Evolutionary conservation across 2,329 filamentous ascomycete species (phyloP).

Genomic region (Blastomyces gilchristii): DNA sequence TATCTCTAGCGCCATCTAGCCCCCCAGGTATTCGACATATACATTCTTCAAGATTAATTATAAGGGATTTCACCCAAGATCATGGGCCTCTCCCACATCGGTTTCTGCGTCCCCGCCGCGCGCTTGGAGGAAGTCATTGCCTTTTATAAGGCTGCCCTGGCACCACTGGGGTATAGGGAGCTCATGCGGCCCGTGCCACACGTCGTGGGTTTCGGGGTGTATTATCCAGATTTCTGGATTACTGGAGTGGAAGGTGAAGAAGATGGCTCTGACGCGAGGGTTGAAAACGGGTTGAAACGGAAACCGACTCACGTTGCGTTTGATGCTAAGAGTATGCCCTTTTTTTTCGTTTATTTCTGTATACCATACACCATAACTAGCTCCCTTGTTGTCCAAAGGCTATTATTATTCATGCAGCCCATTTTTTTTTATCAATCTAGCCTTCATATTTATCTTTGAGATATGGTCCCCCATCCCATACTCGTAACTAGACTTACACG

Average conservation of each 20-base stretch:
- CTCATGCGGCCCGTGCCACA: slow-evolving; percentile 20
- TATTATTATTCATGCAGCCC: background rate
- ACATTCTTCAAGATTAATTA: background rate
- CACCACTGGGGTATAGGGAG: slow-evolving; percentile 24
- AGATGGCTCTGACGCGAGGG: slow-evolving; percentile 8
- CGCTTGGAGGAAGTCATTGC: slow-evolving; percentile 22
- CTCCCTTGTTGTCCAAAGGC: background rate
- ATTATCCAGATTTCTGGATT: slow-evolving; percentile 27
- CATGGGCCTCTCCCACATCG: slow-evolving; percentile 32
- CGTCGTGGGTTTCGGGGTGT: slow-evolving; percentile 23
- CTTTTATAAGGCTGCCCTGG: slow-evolving; percentile 24
- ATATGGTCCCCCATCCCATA: background rate
- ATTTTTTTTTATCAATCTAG: background rate
- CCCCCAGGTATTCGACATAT: background rate
- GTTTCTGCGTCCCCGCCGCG: slow-evolving; percentile 19
- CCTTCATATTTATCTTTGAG: too few species aligned
- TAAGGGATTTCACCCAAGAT: slow-evolving; percentile 13
- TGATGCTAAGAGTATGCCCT: slow-evolving; percentile 17
- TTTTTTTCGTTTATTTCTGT: background rate
- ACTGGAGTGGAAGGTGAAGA: slow-evolving; percentile 11
- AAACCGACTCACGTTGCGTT: slow-evolving; percentile 21
- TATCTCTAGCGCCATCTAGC: background rate
- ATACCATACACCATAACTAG: too few species aligned
- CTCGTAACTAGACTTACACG: background rate
- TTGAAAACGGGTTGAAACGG: background rate